A percentile compares a stretch with the other conserved stretches of the same genome.
Conservation (phyloP, 257 asterid genomes). For the Thymus mandschuricus region DNA sequence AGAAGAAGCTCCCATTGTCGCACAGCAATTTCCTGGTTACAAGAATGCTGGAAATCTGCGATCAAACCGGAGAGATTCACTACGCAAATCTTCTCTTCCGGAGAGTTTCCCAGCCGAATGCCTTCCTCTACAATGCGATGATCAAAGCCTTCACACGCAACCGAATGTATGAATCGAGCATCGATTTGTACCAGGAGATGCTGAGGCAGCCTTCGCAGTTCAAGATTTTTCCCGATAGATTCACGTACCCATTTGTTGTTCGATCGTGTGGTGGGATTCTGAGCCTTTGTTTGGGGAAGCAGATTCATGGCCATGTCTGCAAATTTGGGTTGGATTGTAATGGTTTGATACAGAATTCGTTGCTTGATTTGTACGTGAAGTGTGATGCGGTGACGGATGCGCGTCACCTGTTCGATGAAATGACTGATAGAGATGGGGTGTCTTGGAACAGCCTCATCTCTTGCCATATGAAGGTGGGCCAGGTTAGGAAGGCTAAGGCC, state of each 20-base stretch:
- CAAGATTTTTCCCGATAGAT: constrained; percentile 52
- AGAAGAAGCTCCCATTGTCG: constrained; percentile 55
- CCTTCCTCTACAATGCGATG: constrained; percentile 61
- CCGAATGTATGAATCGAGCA: constrained; percentile 36
- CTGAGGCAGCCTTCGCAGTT: constrained; percentile 32
- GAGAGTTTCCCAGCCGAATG: constrained; percentile 56
- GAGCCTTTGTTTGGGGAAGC: constrained; percentile 46
- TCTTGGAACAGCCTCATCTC: constrained; percentile 75
- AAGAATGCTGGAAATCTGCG: constrained; percentile 75
- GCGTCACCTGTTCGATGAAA: constrained; percentile 63
- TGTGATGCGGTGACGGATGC: constrained; percentile 55
- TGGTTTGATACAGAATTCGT: constrained; percentile 46
- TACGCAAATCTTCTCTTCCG: constrained; percentile 61
- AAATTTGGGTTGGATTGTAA: constrained; percentile 48
- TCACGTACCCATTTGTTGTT: constrained; percentile 72
- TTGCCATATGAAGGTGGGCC: constrained; percentile 65
- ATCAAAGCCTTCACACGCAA: constrained; percentile 59
- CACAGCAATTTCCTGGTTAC: constrained; percentile 82
- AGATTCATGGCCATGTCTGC: constrained; percentile 59
- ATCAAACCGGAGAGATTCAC: constrained; percentile 50
- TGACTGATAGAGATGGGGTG: constrained; percentile 68
- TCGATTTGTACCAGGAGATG: constrained; percentile 52
- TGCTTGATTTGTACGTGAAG: constrained; percentile 72
- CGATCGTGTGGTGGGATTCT: constrained; percentile 68
- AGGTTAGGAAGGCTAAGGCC: constrained; percentile 53